phyloP scores from a whole-genome alignment of 805 yeast genomes.

The Priceomyces medius region DNA sequence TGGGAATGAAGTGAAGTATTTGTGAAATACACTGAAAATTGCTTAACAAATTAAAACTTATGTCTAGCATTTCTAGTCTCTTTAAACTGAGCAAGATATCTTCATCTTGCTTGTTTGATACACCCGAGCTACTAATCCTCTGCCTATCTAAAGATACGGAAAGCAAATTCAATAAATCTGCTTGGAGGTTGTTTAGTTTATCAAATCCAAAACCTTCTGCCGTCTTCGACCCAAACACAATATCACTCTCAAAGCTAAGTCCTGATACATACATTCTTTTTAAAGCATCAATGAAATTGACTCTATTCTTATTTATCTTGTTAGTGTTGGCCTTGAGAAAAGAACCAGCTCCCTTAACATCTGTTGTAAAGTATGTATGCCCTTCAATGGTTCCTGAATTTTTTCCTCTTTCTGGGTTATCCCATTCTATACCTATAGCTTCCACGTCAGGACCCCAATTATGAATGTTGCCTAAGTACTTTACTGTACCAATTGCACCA shows the following conservation, averaged over 20 bases:
- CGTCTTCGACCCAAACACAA: slow-evolving; percentile 54
- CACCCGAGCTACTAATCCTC: slow-evolving; percentile 25
- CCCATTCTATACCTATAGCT: slow-evolving; percentile 90
- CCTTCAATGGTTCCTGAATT: slow-evolving; percentile 64
- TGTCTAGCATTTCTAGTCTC: slow-evolving; percentile 45
- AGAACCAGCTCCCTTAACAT: slow-evolving; percentile 53
- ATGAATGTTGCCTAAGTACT: slow-evolving; percentile 55
- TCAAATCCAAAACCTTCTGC: slow-evolving; percentile 69
- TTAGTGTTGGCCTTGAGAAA: slow-evolving; percentile 52
- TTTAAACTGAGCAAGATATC: slow-evolving; percentile 10
- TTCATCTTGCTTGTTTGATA: slow-evolving; percentile 3
- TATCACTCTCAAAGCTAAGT: slow-evolving; percentile 16
- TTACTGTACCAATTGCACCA: slow-evolving; percentile 61
- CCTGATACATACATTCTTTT: slow-evolving; percentile 41
- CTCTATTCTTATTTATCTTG: slow-evolving; percentile 24
- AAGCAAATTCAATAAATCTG: slow-evolving; percentile 44
- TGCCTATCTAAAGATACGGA: slow-evolving; percentile 51
- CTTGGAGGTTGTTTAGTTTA: slow-evolving; percentile 47
- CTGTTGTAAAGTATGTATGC: slow-evolving; percentile 48
- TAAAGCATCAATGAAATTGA: slow-evolving; percentile 50
- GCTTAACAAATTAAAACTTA: slow-evolving; percentile 58
- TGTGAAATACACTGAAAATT: slow-evolving; percentile 38
- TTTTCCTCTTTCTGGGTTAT: slow-evolving; percentile 64
- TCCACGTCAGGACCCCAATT: slow-evolving; percentile 51
- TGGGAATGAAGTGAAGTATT: slow-evolving; percentile 36